Base-by-base conservation (phyloP, 2,329 filamentous ascomycete species). In the Verticillium zaregamsianum region DNA sequence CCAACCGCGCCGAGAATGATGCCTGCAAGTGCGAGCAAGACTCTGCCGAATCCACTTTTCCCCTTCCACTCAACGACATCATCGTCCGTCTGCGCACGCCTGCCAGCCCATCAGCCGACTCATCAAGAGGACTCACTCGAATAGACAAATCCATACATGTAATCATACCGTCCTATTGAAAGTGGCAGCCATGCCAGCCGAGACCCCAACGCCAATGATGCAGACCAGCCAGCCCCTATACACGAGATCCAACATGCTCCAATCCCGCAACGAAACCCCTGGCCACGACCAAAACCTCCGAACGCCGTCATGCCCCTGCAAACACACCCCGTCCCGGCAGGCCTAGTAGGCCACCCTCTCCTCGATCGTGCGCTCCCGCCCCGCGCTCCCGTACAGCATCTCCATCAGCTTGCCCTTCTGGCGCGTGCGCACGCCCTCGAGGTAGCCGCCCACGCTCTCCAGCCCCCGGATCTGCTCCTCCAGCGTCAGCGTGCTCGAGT, bases 321-420 rank as follows among this genome's bases (percentile, higher is more conserved):
- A 60, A 58, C 25, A n/a, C 31, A 56, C 11, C 54, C 31, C 49
- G 23, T 64, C 59, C 28, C 28, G 28, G 28, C 28, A 28, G 28
- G 28, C 28, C 28, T 28, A 59, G 57, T 57, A 28, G 58, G 35
- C 28, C 59, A 58, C 17, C 54, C 62, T 31, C 55, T 71, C 68
- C 15, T 75, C 74, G 63, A 78, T 76, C 62, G 70, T 67, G 28
- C 28, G 28, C 55, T 71, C 68, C 61, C 66, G 69, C 58, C 63
- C 54, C 12, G 73, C 71, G 32, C 68, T 80, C 2, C 87, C 90
- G 72, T 91, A 94, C 2, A 96, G 76, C 75, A 90, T 86, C 77
- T 94, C 89, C 84, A 95, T 87, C 68, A 95, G 80, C 75, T 91
- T 92, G 62, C 86, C 85, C 80, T 94, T 95, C 78, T 97, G 94